Conservation (phyloP, 2,329 filamentous ascomycete species). For the Alternaria postmessia region DNA sequence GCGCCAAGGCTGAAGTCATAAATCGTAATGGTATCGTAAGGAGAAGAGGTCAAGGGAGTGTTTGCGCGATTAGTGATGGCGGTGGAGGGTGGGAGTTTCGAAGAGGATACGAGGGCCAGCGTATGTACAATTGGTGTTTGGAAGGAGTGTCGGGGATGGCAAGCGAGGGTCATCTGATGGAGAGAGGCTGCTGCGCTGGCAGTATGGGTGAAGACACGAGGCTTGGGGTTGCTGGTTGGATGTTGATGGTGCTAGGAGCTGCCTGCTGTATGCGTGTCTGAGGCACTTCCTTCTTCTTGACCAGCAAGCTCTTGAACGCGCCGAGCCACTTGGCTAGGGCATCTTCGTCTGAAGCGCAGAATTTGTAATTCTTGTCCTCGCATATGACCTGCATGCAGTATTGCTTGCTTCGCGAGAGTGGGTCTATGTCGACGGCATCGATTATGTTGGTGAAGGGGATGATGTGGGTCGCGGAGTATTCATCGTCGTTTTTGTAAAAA, state of each 20-base stretch:
- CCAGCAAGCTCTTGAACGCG: conserved; percentile 85
- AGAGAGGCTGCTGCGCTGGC: conserved; percentile 16
- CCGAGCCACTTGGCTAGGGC: conserved; percentile 83
- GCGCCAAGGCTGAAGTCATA: conserved; percentile 7
- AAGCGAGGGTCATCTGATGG: conserved; percentile 11
- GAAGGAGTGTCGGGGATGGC: not conserved
- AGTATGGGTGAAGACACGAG: conserved; percentile 5
- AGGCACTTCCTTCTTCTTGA: conserved; percentile 68
- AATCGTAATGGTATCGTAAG: conserved; percentile 16
- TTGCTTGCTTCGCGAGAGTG: conserved; percentile 81
- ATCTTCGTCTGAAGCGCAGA: conserved; percentile 77
- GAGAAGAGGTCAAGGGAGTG: not conserved
- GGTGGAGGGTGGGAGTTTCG: not conserved
- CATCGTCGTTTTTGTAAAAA: conserved; percentile 89
- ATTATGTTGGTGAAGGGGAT: conserved; percentile 81
- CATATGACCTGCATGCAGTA: conserved; percentile 93
- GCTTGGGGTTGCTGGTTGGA: conserved; percentile 18
- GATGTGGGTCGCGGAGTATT: conserved; percentile 87
- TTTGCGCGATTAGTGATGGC: conserved; percentile 13
- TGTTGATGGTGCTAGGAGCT: conserved; percentile 19
- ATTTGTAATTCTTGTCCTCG: conserved; percentile 74
- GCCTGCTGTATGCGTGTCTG: conserved; percentile 32
- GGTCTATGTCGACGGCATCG: conserved; percentile 91
- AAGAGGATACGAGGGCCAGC: conserved; percentile 8
- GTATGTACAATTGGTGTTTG: conserved; percentile 15